Evolutionary conservation across 164 flowering plant genomes (phyloP), one percentile per base, ranked within the genome.

Genomic region (Nymphaea thermarum): DNA sequence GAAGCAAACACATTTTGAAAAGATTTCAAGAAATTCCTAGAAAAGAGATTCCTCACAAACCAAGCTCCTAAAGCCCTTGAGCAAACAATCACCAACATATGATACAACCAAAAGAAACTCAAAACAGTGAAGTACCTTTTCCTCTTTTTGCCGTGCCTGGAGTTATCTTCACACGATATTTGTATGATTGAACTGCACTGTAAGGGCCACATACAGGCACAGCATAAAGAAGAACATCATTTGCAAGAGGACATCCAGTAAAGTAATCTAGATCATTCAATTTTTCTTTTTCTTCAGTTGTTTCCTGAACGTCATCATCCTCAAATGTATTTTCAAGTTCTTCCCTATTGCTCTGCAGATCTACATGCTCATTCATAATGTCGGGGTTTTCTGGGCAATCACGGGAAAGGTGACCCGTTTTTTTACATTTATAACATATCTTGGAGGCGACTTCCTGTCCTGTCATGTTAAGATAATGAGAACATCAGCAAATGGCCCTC

Each of bases 191-290:
- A 41, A 93, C 55, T 44, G 97, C 96, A 71, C 67, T 87, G 66
- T 93, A 91, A 43, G 97, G 97, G 68, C 88, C 97, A 75, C 98
- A 93, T 36, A 93, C 97, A 67, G 98, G 98, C n/a, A 91, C 88
- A 6, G 95, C 97, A 74, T 89, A 93, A 68, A 89, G 76, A n/a
- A 93, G 86, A 71, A 93, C 84, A 67, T 91, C 98, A 69, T 70
- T 85, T 42, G 88, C 83, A 67, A 88, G 71, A 45, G 98, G 98
- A 77, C 74, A 87, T 64, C 97, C 98, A 3, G 98, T 93, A 83
- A 93, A 77, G 76, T 91, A 91, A 79, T 91, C 97, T 66, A 89
- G 75, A 67, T 93, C 98, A 70, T 83, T 89, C 62, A 93, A 69
- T 76, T 85, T 93, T 60, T 65, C 95, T 74, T 81, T 91, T 77